Evolutionary conservation across 257 asterid species (phyloP), one percentile per base, ranked within the genome.

Genomic region (Osmanthus fragrans): DNA sequence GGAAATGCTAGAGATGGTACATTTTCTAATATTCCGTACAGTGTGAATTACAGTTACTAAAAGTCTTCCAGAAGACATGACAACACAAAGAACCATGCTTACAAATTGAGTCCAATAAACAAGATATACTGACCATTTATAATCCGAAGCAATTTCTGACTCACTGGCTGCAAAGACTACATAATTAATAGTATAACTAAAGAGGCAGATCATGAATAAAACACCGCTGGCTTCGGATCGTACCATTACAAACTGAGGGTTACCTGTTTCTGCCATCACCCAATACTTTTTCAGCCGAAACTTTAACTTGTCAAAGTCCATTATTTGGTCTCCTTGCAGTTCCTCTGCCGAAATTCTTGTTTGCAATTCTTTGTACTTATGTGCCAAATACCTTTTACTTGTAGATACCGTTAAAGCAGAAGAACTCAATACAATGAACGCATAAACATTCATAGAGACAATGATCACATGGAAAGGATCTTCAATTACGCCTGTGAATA

Each of bases 221-320:
- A 13, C 7, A 45, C 2, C 7, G 6, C n/a, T 3, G 54, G 54
- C n/a, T 5, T 72, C 72, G 30, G 78, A 47, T 69, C 78, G 27
- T 45, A 2, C 54, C 54, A 45, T 49, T 16, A 71, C 54, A 45
- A 45, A 45, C n/a, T 45, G 54, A 45, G 54, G 54, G 54, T 45
- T 4, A 45, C 76, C 47, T 42, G 71, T 79, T 42, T 67, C 63
- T 18, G 76, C 78, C 78, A 79, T 47, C 70, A 79, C 49, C 82
- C 82, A 79, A 3, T 75, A 79, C 25, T 0, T 72, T 7, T 21
- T 60, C 1, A 79, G 7, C 0, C n/a, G 2, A 30, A 32, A 72
- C 51, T 30, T 79, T 0, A 79, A 73, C 8, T 47, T 79, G 19
- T 66, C 45, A 40, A 73, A 42, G 5, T 23, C 21, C 12, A 47